Conservation (phyloP, 164 flowering plant species). For the Aristolochia fimbriata region DNA sequence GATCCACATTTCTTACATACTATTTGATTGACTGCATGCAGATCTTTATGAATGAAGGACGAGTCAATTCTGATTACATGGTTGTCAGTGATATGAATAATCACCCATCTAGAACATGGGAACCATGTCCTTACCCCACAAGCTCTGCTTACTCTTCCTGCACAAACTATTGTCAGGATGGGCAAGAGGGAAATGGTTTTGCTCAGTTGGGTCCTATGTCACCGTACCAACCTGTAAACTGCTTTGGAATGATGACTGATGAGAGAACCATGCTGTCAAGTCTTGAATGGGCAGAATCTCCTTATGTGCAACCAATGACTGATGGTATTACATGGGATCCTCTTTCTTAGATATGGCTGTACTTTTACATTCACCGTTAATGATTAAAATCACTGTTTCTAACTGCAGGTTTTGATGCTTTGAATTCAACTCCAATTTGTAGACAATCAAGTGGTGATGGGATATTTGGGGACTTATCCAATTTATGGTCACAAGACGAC, state of each 20-base stretch:
- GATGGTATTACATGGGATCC: conserved; percentile 16
- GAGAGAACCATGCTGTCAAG: conserved; percentile 31
- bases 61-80: conserved; percentile 13
- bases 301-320: conserved; percentile 18
- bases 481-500: conserved; percentile 28
- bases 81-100: conserved; percentile 18
- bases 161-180: conserved; percentile 41
- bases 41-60: conserved; percentile 32
- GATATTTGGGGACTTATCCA: conserved; percentile 16
- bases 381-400: conserved; percentile 4
- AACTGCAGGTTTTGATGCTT: conserved; percentile 28
- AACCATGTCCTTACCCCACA: conserved; percentile 12
- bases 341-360: background rate
- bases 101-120: conserved; percentile 24
- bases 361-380: background rate
- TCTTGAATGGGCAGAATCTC: conserved; percentile 24
- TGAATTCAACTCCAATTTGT: conserved; percentile 23
- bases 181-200: conserved; percentile 29
- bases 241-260: conserved; percentile 30
- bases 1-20: background rate
- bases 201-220: conserved; percentile 29
- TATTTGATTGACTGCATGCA: conserved; percentile 12
- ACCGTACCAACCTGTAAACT: conserved; percentile 32
- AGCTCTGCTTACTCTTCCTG: conserved; percentile 28
- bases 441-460: conserved; percentile 31